These are phyloP conservation scores for Albugo candida DNA, from an alignment of 352 stramenopile genomes.

Conservation along the genomic window DNA sequence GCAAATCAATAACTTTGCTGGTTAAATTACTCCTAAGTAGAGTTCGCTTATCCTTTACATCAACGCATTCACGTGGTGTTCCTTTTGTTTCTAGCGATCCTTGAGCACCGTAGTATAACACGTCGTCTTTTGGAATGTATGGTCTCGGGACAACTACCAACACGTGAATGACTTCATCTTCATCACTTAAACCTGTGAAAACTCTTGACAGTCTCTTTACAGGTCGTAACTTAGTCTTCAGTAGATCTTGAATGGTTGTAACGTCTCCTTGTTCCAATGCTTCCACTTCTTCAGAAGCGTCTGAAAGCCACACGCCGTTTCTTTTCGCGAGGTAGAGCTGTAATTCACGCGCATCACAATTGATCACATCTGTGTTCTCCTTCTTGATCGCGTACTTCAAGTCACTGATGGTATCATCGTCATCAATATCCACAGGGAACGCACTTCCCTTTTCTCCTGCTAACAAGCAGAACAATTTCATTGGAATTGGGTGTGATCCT, in stretches of 20 bases:
- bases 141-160: conserved; percentile 5
- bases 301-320: neutral
- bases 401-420: conserved; percentile 1
- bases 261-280: neutral
- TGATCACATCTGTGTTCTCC: neutral
- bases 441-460: conserved; percentile 1
- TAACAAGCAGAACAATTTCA: neutral
- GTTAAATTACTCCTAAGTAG: conserved; percentile 1
- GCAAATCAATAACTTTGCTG: conserved; percentile 1
- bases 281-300: neutral
- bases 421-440: conserved; percentile 6
- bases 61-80: too few relatives aligned
- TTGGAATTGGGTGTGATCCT: too few relatives aligned
- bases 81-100: too few relatives aligned
- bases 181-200: neutral
- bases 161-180: conserved; percentile 3
- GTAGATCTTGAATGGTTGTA: neutral
- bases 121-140: too few relatives aligned
- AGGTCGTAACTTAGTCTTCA: neutral
- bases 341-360: neutral
- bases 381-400: conserved; percentile 4
- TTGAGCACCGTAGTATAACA: too few relatives aligned
- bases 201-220: neutral
- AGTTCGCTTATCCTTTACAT: conserved; percentile 5
- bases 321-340: neutral